Percentiles rank a stretch among this genome's conserved stretches.
Evolutionary conservation across 306 rosid species (phyloP).

Genomic region (Casuarina glauca): DNA sequence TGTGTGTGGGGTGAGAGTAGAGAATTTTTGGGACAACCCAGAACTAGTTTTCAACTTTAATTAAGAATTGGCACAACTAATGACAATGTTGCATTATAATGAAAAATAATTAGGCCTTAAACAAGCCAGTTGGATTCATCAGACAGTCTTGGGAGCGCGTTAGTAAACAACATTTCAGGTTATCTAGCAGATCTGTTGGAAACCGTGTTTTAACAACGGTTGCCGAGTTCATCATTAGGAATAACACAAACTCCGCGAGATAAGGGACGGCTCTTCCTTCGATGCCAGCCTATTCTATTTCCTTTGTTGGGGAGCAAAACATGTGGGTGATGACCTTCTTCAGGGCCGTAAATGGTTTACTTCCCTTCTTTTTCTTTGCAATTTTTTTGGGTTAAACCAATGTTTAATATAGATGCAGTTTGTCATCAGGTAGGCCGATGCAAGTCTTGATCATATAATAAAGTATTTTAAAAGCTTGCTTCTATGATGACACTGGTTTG

Average conservation of each 20-base stretch:
- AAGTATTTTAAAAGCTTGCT: background rate
- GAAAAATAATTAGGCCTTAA: background rate
- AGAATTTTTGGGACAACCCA: background rate
- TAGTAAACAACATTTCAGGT: too few species aligned
- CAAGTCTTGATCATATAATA: background rate
- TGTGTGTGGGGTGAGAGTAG: background rate
- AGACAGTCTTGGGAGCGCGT: too few species aligned
- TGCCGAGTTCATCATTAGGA: conserved; percentile 39
- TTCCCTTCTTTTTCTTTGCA: conserved; percentile 28
- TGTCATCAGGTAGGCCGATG: conserved; percentile 1
- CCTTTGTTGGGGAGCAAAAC: conserved; percentile 26
- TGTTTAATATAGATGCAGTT: conserved; percentile 1
- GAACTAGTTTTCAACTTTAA: background rate
- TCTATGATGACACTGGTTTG: background rate
- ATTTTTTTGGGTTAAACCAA: conserved; percentile 4
- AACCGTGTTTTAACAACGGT: background rate
- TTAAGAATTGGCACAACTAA: background rate
- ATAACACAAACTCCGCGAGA: conserved; percentile 40
- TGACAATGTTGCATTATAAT: background rate
- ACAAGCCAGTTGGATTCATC: background rate
- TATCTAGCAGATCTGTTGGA: too few species aligned
- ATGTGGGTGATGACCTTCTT: conserved; percentile 45
- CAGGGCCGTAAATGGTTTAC: conserved; percentile 34
- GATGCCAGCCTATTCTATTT: conserved; percentile 43
- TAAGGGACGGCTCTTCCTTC: conserved; percentile 44